phyloP scores from a whole-genome alignment of 345 rosid species.

The Stellera chamaejasme region DNA sequence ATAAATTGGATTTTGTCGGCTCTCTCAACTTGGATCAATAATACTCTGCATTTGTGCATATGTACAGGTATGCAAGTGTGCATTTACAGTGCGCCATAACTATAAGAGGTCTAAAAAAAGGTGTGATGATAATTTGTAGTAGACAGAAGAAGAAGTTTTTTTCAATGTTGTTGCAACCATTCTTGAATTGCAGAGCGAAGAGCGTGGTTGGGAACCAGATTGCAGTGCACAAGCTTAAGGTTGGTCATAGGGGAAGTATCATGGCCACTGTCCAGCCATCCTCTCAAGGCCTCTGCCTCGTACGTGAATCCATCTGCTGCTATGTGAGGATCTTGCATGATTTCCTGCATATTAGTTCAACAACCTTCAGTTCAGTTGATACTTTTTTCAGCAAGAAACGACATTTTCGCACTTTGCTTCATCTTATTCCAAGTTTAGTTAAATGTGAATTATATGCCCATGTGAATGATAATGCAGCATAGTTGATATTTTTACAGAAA shows the following conservation, averaged over 20 bases:
- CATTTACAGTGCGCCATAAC: too few relatives aligned
- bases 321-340: constrained; percentile 77
- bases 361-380: neutral
- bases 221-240: constrained; percentile 27
- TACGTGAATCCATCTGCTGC: constrained; percentile 85
- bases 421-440: too few relatives aligned
- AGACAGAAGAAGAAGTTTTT: neutral
- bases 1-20: too few relatives aligned
- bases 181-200: constrained; percentile 59
- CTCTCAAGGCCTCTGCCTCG: constrained; percentile 70
- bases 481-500: neutral
- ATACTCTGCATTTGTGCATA: too few relatives aligned
- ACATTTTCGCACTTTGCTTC: too few relatives aligned
- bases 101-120: too few relatives aligned
- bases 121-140: too few relatives aligned
- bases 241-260: constrained; percentile 81
- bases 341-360: constrained; percentile 36
- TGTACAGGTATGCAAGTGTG: too few relatives aligned
- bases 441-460: neutral
- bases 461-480: neutral
- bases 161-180: constrained; percentile 45
- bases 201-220: constrained; percentile 45
- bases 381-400: neutral
- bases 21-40: too few relatives aligned
- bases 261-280: constrained; percentile 63